A percentile compares a stretch with the other conserved stretches of the same genome.
Conservation (phyloP, 345 rosid species). For the Bretschneidera sinensis region DNA sequence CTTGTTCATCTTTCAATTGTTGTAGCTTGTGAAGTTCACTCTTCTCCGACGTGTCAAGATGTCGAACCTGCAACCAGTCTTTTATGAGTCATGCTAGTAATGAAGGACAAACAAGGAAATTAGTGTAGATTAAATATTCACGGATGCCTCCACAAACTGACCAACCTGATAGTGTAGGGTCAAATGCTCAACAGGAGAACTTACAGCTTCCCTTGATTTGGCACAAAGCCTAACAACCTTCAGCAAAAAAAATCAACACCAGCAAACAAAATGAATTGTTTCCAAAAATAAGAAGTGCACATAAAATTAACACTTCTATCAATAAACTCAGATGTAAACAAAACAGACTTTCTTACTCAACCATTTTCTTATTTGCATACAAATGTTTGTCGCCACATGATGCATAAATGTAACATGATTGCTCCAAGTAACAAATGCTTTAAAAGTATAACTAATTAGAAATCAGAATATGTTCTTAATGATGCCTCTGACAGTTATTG, state of each 20-base stretch:
- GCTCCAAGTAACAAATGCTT: neutral
- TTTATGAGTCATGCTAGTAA: conserved; percentile 7
- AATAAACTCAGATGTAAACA: too few species aligned
- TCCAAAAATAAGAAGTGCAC: neutral
- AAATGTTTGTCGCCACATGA: too few species aligned
- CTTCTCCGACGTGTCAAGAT: conserved; percentile 99
- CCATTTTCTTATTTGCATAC: too few species aligned
- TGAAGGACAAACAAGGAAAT: neutral
- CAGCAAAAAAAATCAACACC: neutral
- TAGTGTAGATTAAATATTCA: neutral
- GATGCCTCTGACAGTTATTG: too few species aligned
- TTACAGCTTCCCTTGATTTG: conserved; percentile 98
- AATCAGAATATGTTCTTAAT: too few species aligned
- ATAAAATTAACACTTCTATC: too few species aligned
- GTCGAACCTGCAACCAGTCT: conserved; percentile 67
- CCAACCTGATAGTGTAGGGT: conserved; percentile 99
- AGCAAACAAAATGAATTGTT: neutral
- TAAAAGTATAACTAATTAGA: neutral
- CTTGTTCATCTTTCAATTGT: conserved; percentile 99
- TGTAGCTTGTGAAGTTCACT: conserved; percentile 98
- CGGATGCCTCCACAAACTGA: conserved; percentile 12
- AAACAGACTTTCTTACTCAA: too few species aligned
- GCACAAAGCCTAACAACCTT: conserved; percentile 99
- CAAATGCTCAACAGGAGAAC: conserved; percentile 98
- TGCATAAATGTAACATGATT: too few species aligned